These are phyloP conservation scores for Paraglomus occultum DNA, from an alignment of 192 early-diverging fungal species.

Conservation along the genomic window DNA sequence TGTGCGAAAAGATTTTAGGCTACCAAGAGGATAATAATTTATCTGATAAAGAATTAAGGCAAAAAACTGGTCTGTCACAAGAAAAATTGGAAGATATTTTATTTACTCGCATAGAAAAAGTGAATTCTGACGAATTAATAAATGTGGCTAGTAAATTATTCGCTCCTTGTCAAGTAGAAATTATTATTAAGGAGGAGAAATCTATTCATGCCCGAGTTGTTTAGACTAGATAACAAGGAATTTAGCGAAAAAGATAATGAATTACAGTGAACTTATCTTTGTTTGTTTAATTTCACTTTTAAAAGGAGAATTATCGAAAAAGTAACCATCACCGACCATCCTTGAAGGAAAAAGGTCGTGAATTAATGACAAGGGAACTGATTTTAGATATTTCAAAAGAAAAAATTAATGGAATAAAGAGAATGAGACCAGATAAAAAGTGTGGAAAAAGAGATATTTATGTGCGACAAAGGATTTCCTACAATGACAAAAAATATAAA, in stretches of 20 bases:
- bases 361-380: not conserved
- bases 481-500: not conserved
- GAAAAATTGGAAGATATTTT: slow-evolving; percentile 1
- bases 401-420: not conserved
- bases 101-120: not conserved
- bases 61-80: not conserved
- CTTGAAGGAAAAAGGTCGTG: not conserved
- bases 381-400: not conserved
- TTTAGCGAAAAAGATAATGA: not conserved
- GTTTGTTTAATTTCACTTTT: too few species aligned
- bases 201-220: not conserved
- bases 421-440: not conserved
- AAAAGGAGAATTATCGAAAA: not conserved
- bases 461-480: not conserved
- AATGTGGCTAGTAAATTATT: not conserved
- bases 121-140: not conserved
- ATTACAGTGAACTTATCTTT: too few species aligned
- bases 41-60: not conserved
- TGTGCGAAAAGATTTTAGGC: not conserved
- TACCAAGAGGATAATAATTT: not conserved
- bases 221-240: not conserved
- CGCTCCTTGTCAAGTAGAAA: slow-evolving; percentile 6
- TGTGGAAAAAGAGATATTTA: not conserved
- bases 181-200: not conserved
- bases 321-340: slow-evolving; percentile 14